Base-by-base conservation (phyloP, 2,329 filamentous ascomycete genomes). In the Scopulariopsis brevicaulis region DNA sequence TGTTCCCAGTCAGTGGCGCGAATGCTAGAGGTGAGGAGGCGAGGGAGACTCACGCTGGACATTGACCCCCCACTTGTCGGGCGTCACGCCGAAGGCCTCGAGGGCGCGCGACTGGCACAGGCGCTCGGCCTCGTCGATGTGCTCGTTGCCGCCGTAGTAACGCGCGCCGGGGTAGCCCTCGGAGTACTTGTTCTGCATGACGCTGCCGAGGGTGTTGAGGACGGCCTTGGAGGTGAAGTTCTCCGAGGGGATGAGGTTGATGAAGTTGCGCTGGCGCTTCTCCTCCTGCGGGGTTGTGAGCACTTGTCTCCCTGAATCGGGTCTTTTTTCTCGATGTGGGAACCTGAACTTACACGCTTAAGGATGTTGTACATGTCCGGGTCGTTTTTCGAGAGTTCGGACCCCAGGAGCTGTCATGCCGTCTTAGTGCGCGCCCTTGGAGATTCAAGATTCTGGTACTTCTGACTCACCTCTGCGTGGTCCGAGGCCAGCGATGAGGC, bases 131-230 rank as follows among this genome's bases (percentile, higher is more conserved):
- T 90, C 83, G 68, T 97, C 93, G 67, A 97, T 97, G 72, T 92
- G 91, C 73, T 96, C 89, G 72, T 97, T 97, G 63, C 93, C 93
- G 57, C 93, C 93, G 69, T 97, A 97, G 77, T 97, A 97, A 69
- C 93, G 82, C 61, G 93, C 93, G 59, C 94, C 94, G 35, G 93
- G 94, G 68, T 99, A 99, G 56, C 94, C 94, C 73, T 99, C 94
- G 0, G 94, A 97, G 76, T 99, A 99, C 73, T 99, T 97, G 75
- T 97, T 96, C 73, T 96, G 91, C 91, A 96, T 96, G 57, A 92
- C 87, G 77, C 90, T 96, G 63, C 91, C 91, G 60, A 96, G 78
- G 37, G 91, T 90, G 78, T 96, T 91, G 59, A 96, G 82, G 20
- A 96, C 91, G 32, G 91, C 90, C 72, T 95, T 89, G 7, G 91